A percentile compares a stretch with the other conserved stretches of the same genome.
These are phyloP conservation scores for Huntiella omanensis DNA, from an alignment of 2,329 filamentous ascomycete genomes.

Conservation along the genomic window DNA sequence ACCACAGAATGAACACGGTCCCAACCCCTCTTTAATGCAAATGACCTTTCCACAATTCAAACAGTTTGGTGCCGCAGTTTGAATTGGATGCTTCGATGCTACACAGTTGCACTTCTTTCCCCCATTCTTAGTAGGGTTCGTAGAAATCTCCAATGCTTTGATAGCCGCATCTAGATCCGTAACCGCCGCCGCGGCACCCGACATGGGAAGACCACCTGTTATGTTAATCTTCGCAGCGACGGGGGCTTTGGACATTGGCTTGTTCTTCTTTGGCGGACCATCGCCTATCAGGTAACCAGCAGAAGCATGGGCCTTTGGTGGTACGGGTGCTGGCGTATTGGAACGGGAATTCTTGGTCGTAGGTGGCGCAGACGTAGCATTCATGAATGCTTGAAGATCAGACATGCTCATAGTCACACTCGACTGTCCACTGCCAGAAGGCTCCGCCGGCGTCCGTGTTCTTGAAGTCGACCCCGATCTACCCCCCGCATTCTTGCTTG, in stretches of 20 bases:
- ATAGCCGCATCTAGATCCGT: slow-evolving; percentile 65
- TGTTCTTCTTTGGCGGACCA: slow-evolving; percentile 29
- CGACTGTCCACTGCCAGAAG: neutral
- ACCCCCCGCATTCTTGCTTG: slow-evolving; percentile 6
- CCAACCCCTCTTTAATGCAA: slow-evolving; percentile 82
- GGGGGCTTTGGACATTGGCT: slow-evolving; percentile 11
- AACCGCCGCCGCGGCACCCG: slow-evolving; percentile 56
- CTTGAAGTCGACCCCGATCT: neutral
- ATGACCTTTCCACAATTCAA: slow-evolving; percentile 85
- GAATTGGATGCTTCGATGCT: slow-evolving; percentile 68
- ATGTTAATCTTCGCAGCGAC: slow-evolving; percentile 48
- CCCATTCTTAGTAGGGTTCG: slow-evolving; percentile 52
- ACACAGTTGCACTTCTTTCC: slow-evolving; percentile 71
- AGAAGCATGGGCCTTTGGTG: slow-evolving; percentile 44
- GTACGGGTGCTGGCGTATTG: slow-evolving; percentile 21
- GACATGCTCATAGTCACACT: neutral
- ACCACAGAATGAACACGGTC: slow-evolving; percentile 83
- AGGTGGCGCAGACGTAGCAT: slow-evolving; percentile 1
- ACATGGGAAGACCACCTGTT: slow-evolving; percentile 63
- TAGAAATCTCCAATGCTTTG: slow-evolving; percentile 72
- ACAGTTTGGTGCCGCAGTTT: slow-evolving; percentile 86
- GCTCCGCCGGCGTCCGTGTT: neutral
- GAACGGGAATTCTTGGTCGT: slow-evolving; percentile 14
- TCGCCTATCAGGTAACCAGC: slow-evolving; percentile 72
- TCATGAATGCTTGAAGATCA: slow-evolving; percentile 2